Evolutionary conservation across 306 rosid species (phyloP).

Genomic region (Begonia masoniana): DNA sequence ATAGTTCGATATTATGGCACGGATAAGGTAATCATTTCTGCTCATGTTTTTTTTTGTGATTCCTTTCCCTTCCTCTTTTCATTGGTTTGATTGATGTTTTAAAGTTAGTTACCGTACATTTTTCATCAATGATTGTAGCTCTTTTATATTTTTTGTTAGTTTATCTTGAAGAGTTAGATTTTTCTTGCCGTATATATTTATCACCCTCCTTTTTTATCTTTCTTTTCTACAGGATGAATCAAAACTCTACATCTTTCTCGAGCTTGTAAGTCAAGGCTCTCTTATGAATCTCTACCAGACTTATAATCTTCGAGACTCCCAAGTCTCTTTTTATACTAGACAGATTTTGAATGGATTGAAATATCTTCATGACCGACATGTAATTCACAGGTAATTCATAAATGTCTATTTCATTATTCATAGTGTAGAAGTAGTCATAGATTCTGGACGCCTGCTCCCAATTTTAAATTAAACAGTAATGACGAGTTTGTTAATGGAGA

Average conservation of each 20-base stretch:
- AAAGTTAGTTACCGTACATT: no score
- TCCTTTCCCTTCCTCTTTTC: no score
- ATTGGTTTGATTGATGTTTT: no score
- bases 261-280: slow-evolving; percentile 88
- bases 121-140: no score
- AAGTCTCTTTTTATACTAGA: slow-evolving; percentile 77
- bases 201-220: slow-evolving; percentile 3
- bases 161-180: no score
- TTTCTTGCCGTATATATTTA: no score
- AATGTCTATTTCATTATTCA: background rate
- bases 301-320: slow-evolving; percentile 61
- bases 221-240: slow-evolving; percentile 60
- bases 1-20: slow-evolving; percentile 90
- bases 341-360: slow-evolving; percentile 83
- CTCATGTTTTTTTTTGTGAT: background rate
- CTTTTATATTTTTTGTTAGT: no score
- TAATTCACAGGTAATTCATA: slow-evolving; percentile 70
- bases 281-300: slow-evolving; percentile 49
- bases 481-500: no score
- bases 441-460: no score
- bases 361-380: slow-evolving; percentile 80
- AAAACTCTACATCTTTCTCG: slow-evolving; percentile 74
- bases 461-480: no score
- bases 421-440: no score
- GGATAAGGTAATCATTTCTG: slow-evolving; percentile 43